phyloP scores from a whole-genome alignment of 2,329 filamentous ascomycete genomes.

The Akanthomyces lecanii region DNA sequence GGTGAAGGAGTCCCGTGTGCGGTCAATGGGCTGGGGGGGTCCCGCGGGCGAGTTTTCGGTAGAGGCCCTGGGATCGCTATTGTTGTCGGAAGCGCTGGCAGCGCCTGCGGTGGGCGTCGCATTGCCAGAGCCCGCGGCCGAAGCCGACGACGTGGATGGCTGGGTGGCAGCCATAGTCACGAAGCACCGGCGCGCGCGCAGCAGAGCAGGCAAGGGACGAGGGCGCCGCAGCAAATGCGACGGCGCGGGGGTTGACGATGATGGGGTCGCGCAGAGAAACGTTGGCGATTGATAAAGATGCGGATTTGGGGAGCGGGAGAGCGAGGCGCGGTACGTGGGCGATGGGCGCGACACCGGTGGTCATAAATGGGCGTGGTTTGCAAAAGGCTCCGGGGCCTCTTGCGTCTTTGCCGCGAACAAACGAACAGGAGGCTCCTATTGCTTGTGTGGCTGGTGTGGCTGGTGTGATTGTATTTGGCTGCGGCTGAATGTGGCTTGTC shows the following conservation, averaged over 20 bases:
- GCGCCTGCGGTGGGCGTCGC: slow-evolving; percentile 26
- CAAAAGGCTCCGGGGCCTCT: slow-evolving; percentile 2
- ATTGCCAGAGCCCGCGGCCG: slow-evolving; percentile 30
- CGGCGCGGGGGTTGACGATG: background rate
- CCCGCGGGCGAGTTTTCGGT: slow-evolving; percentile 18
- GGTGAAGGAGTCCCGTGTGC: slow-evolving; percentile 54
- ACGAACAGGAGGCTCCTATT: slow-evolving; percentile 14
- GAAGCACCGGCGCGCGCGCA: slow-evolving; percentile 25
- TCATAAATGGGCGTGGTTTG: slow-evolving; percentile 14
- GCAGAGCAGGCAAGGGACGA: slow-evolving; percentile 4
- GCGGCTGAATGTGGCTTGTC: background rate
- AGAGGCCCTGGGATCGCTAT: slow-evolving; percentile 23
- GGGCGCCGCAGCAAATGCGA: slow-evolving; percentile 18
- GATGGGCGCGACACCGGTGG: slow-evolving; percentile 13
- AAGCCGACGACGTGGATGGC: slow-evolving; percentile 33
- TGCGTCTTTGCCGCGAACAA: slow-evolving; percentile 16
- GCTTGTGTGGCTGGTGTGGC: slow-evolving; percentile 12
- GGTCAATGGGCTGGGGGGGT: slow-evolving; percentile 35
- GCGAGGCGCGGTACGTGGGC: slow-evolving; percentile 2
- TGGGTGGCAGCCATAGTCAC: slow-evolving; percentile 41
- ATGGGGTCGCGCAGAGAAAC: background rate
- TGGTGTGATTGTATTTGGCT: background rate
- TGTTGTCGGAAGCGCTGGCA: slow-evolving; percentile 24
- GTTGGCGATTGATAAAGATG: slow-evolving; percentile 4
- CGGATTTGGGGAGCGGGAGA: background rate